Base-by-base conservation (phyloP, 345 rosid genomes). In the Erucastrum elatum region DNA sequence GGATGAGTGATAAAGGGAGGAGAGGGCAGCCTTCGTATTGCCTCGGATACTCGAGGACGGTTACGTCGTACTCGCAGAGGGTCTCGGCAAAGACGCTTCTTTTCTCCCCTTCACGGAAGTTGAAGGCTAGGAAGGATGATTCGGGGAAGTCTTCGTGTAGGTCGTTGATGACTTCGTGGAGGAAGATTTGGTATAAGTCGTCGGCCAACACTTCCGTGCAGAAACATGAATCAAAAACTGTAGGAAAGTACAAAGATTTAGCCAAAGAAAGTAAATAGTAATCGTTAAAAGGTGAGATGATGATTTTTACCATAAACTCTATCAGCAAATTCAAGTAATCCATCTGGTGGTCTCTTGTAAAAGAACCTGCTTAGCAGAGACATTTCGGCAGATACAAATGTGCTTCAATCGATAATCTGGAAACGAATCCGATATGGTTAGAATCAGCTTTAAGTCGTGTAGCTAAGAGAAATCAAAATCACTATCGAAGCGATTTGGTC, bases 171-270 rank as follows among this genome's bases (percentile, higher is more conserved):
- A 89, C 84, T 80, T 91, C 98, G 62, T 86, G 95, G 13, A 94
- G 70, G 72, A 92, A 93, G 56, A 85, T 80, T 73, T 86, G 90
- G 72, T 94, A 92, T 76, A 88, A 83, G 8, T 78, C 94, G 61
- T 86, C 88, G 1, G 85, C 90, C 79, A 94, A 37, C 30, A 91
- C 98, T 79, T 94, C 98, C 66, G 98, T 91, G 13, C 91, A 94
- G 73, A 91, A 94, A 79, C 98, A 92, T 6, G 98, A 94, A 88
- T 94, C 98, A 44, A 94, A 88, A 77, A 94, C 98, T 94, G 95
- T 87, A 61, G 60, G n/a, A 44, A 75, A 8, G 10, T 60, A 16
- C 63, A 72, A 44, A 75, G 51, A 65, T 33, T 30, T 26, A 9
- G 4, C n/a, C n/a, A 30, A 26, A 33, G 55, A 71, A 31, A 4